Evolutionary conservation across 2,329 filamentous ascomycete genomes (phyloP), one percentile per base, ranked within the genome.

Genomic region (Aspergillus oerlinghausenensis): DNA sequence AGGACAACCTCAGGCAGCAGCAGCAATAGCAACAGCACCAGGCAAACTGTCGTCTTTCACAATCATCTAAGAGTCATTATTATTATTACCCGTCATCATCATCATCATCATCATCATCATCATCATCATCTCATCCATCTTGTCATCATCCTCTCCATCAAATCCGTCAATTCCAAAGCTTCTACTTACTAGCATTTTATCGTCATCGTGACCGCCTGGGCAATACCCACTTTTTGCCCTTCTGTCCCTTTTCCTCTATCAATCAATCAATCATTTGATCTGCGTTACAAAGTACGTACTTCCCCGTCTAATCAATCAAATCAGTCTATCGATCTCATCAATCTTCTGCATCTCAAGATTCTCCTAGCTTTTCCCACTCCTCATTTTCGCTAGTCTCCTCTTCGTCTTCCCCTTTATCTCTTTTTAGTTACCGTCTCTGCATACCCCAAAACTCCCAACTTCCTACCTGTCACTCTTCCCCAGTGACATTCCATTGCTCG

Each of bases 401-500:
- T 47, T 29, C 45, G n/a, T 42, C 19, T 45, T 49, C 51, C 50
- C 32, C 29, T 21, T 43, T 51, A 19, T 23, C 40, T 43, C 10
- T 21, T 43, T 43, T 23, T 47, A 47, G 21, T 17, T 5, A 2
- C 21, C 26, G 14, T 23, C 43, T 47, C 11, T 47, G 19, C 21
- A 23, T 25, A 38, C 32, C 32, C 32, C 32, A 38, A 49, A 49
- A 57, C 54, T 66, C 60, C 58, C 48, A 60, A 50, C 59, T 59
- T 50, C 65, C 63, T 59, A 19, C 21, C 42, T 45, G n/a, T 45
- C 42, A 45, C 42, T 45, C 42, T 19, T 10, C 14, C 9, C n/a
- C 21, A 4, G n/a, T 45, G 21, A 47, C 43, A 47, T 45, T 14
- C 50, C 51, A 35, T 47, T n/a, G 10, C 49, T 50, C 47, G 49